These are phyloP conservation scores for Orbilia oligospora DNA, from an alignment of 2,329 filamentous ascomycete species.

Conservation along the genomic window DNA sequence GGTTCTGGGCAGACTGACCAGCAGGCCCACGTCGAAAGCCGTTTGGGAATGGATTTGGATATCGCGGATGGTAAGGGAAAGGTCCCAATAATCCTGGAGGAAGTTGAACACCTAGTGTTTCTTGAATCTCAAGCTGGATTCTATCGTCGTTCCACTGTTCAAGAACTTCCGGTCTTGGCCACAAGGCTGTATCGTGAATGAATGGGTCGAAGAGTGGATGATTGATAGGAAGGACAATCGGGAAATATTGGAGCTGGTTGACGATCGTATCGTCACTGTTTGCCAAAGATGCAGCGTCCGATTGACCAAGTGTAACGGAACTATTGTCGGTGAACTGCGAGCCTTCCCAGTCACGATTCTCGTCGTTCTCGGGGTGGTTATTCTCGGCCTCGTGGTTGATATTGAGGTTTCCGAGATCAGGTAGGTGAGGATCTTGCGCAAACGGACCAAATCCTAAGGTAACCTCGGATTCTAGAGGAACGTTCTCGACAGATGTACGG, in stretches of 20 bases:
- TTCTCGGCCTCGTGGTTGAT: background rate
- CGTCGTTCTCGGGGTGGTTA: conserved; percentile 3
- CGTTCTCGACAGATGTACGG: background rate
- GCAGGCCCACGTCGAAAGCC: background rate
- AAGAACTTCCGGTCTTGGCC: conserved; percentile 52
- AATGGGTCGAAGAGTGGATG: conserved; percentile 49
- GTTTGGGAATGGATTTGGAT: too few relatives aligned
- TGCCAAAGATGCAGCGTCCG: background rate
- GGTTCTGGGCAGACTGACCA: conserved; percentile 1
- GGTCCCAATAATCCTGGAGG: background rate
- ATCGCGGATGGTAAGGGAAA: background rate
- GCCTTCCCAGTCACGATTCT: conserved; percentile 13
- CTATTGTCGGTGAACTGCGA: conserved; percentile 18
- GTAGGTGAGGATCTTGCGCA: background rate
- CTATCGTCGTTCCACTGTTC: conserved; percentile 36
- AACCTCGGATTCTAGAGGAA: too few relatives aligned
- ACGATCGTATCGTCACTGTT: conserved; percentile 11
- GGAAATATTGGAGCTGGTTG: conserved; percentile 23
- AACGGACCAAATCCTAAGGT: conserved; percentile 1
- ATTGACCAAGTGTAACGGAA: background rate
- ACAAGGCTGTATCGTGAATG: conserved; percentile 45
- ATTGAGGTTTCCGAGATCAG: background rate
- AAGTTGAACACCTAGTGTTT: background rate
- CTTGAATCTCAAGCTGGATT: conserved; percentile 22
- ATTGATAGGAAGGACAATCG: conserved; percentile 21